Evolutionary conservation across 805 yeast genomes (phyloP), one percentile per base, ranked within the genome.

Genomic region (Maudiozyma pseudohumilis): DNA sequence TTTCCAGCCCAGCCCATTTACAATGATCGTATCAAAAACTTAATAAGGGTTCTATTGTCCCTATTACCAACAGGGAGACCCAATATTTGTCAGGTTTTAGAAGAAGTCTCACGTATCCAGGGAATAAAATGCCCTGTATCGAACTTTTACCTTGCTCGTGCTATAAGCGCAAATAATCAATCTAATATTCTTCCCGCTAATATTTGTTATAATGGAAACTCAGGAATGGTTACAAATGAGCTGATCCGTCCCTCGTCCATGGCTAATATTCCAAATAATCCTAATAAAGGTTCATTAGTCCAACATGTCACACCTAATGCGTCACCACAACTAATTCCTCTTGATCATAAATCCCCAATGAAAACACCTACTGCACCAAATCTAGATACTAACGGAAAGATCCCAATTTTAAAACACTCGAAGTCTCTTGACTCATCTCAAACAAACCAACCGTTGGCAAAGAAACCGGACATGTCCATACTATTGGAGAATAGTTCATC

Each of bases 11-110:
- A 59, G 32, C 86, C 87, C 2, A 61, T 52, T 12, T 83, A 78
- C 51, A 72, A 81, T 19, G 66, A 75, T 23, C 62, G 83, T 27
- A 53, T 83, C 56, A 80, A 76, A 47, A 77, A 79, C 51, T 59
- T 82, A 24, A 79, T 83, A 25, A 65, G 72, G 20, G 77, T 76
- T 37, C 61, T 81, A 45, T 58, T 83, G 40, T 65, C 75, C 36
- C 78, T 70, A 31, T 77, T 80, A 51, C 92, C 92, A 5, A 65
- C 74, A 35, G 65, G 74, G 38, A 70, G 94, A 52, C 94, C 94
- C 8, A 80, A 77, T 42, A 79, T 79, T 2, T 76, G 74, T 41
- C 92, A 83, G 55, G 64, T 81, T 15, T 56, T 83, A 22, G 84
- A 75, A 36, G 89, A 83, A 53, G 66, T 82, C 4, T 75, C 82